phyloP scores from a whole-genome alignment of 805 yeast genomes.

The Maudiozyma turicensis region DNA sequence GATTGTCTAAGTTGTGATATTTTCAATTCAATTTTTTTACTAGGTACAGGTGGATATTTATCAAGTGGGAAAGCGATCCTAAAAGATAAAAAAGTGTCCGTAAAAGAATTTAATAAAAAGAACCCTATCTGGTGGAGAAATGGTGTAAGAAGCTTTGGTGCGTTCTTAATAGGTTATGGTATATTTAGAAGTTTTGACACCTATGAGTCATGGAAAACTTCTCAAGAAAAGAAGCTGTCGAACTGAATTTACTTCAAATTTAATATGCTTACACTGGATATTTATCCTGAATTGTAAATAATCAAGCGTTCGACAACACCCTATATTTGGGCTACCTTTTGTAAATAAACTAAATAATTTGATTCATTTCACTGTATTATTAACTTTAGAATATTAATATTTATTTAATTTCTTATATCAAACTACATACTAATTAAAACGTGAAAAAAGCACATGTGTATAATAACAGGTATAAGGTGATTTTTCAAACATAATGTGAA shows the following conservation, averaged over 20 bases:
- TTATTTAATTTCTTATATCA: too few relatives aligned
- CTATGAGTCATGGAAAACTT: slow-evolving; percentile 4
- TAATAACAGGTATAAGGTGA: too few relatives aligned
- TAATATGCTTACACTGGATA: background rate
- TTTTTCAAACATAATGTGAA: background rate
- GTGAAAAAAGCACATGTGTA: too few relatives aligned
- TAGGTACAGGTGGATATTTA: slow-evolving; percentile 56
- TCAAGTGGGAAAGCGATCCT: slow-evolving; percentile 46
- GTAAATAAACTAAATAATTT: too few relatives aligned
- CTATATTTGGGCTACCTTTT: too few relatives aligned
- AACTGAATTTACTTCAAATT: background rate
- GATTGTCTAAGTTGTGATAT: slow-evolving; percentile 64
- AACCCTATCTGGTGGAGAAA: slow-evolving; percentile 57
- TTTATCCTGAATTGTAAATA: background rate
- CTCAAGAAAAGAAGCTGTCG: background rate
- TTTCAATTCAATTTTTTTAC: slow-evolving; percentile 48
- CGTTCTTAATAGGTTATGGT: slow-evolving; percentile 46
- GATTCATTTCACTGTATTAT: too few relatives aligned
- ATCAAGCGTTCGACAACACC: too few relatives aligned
- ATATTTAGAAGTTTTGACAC: slow-evolving; percentile 50
- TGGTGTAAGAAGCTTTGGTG: slow-evolving; percentile 45
- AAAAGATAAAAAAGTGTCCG: slow-evolving; percentile 34
- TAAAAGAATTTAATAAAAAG: slow-evolving; percentile 27
- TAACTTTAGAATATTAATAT: too few relatives aligned
- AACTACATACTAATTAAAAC: too few relatives aligned